Conservation (phyloP, 2,329 filamentous ascomycete species). For the Sclerotinia spermophila region DNA sequence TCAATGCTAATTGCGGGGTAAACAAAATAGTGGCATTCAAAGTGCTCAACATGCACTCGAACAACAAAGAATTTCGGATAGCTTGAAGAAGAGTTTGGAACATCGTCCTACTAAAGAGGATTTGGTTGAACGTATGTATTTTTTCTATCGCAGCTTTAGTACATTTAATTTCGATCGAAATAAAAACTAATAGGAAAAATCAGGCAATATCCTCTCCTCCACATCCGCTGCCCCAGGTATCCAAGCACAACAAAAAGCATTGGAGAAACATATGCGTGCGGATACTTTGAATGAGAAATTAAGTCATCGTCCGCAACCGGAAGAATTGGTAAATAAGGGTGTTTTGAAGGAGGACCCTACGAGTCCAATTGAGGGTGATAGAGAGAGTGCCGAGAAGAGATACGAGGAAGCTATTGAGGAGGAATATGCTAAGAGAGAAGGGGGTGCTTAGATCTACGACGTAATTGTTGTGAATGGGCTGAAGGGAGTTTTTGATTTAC, state of each 20-base stretch:
- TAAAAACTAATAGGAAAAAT: neutral
- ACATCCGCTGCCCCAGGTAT: slow-evolving; percentile 75
- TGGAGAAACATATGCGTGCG: slow-evolving; percentile 82
- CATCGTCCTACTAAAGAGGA: slow-evolving; percentile 66
- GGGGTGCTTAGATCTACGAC: slow-evolving; percentile 47
- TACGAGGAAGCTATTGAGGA: slow-evolving; percentile 61
- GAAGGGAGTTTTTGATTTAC: neutral
- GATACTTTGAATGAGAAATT: slow-evolving; percentile 87
- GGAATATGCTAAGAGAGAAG: slow-evolving; percentile 61
- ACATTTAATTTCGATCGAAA: neutral
- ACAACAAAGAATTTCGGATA: slow-evolving; percentile 59
- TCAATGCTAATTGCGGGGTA: slow-evolving; percentile 30
- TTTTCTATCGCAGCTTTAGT: neutral
- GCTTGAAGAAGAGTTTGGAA: slow-evolving; percentile 60
- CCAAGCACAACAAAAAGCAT: slow-evolving; percentile 76
- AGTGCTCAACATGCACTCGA: slow-evolving; percentile 59
- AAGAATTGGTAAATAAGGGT: slow-evolving; percentile 73
- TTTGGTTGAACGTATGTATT: slow-evolving; percentile 68
- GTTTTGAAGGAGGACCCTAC: slow-evolving; percentile 69
- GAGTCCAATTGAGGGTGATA: slow-evolving; percentile 31
- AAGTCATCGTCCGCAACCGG: slow-evolving; percentile 69
- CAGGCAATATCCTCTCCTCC: slow-evolving; percentile 83
- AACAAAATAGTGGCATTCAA: slow-evolving; percentile 53
- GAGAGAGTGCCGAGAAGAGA: slow-evolving; percentile 42
- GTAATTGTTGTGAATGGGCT: neutral